Evolutionary conservation across 75 land plant species (phyloP), one percentile per base, ranked within the genome.

Genomic region (Pseudotsuga menziesii): DNA sequence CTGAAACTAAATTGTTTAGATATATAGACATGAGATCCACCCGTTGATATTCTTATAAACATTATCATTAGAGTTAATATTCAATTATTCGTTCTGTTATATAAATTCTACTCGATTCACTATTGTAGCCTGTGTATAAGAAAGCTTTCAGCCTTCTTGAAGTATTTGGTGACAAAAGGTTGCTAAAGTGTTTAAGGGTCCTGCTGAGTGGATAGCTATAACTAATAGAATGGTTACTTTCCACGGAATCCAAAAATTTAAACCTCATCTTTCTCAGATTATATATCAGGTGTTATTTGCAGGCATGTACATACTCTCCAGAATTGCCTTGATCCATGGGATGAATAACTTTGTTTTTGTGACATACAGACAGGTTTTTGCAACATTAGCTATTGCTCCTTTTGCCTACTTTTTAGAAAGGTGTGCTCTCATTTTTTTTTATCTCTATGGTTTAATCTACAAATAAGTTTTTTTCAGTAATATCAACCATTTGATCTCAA

Each of bases 391-490:
- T 17, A 44, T 72, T 44, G 48, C 56, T 44, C 74, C 74, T 23
- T 52, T 72, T 72, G 74, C 74, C 20, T 72, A 41, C 22, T 0
- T 72, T 72, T 12, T 72, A 25, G 74, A 72, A 72, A 32, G 54
- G 73, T 72, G 20, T 58, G 60, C 20, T 1, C 32, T 29, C 32
- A 29, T 29, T 29, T 1, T 29, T 29, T 29, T 1, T 29, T 29
- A 29, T 29, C 32, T 29, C 32, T 29, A 29, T 29, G 32, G 1
- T 29, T 29, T 29, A 1, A 29, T 29, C 32, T 29, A 29, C 32
- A 29, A 29, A 29, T 29, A 0, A 29, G 1, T 29, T 29, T 29
- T 29, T 29, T 0, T 29, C 32, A 29, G 32, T 29, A 1, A 29
- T 29, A 29, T 29, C 32, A 29, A 29, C 32, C 32, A 29, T 12